Evolutionary conservation across 768 basidiomycete species (phyloP).

Genomic region (Pleurotus tuber-regium): DNA sequence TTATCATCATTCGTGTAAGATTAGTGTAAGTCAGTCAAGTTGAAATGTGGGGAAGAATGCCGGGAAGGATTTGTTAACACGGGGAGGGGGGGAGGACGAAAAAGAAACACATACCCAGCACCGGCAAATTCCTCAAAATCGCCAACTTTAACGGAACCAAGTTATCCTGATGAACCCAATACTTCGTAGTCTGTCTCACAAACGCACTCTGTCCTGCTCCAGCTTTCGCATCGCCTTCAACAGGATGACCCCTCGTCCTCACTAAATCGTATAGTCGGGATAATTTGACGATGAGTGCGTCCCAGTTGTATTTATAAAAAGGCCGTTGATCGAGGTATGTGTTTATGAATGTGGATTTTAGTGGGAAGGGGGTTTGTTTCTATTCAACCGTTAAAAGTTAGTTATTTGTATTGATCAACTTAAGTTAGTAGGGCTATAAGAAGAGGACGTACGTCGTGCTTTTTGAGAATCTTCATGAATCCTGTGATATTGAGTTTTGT

Average conservation of each 20-base stretch:
- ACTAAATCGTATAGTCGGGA: conserved; percentile 95
- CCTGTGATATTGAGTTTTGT: conserved; percentile 98
- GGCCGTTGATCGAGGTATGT: conserved; percentile 92
- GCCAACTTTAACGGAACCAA: conserved; percentile 91
- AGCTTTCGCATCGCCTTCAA: conserved; percentile 89
- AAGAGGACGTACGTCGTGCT: conserved; percentile 76
- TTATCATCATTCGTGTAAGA: no score
- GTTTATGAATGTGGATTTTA: conserved; percentile 87
- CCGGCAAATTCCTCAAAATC: conserved; percentile 89
- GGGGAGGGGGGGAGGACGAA: no score
- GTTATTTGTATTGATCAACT: no score
- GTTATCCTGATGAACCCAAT: conserved; percentile 98
- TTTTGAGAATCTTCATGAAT: conserved; percentile 99
- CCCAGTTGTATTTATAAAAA: conserved; percentile 97
- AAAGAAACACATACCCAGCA: conserved; percentile 81
- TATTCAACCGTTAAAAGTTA: conserved; percentile 25
- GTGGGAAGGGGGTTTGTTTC: conserved; percentile 87
- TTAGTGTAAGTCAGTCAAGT: no score
- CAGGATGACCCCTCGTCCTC: conserved; percentile 91
- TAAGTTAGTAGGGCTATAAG: conserved; percentile 1
- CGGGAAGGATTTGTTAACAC: no score
- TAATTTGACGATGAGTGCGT: conserved; percentile 92
- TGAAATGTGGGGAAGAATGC: no score
- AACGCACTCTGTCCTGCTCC: conserved; percentile 97
- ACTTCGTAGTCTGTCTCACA: conserved; percentile 98